A percentile compares a stretch with the other conserved stretches of the same genome.
Conservation (phyloP, 176 grass and related monocot species). For the Phragmites australis region DNA sequence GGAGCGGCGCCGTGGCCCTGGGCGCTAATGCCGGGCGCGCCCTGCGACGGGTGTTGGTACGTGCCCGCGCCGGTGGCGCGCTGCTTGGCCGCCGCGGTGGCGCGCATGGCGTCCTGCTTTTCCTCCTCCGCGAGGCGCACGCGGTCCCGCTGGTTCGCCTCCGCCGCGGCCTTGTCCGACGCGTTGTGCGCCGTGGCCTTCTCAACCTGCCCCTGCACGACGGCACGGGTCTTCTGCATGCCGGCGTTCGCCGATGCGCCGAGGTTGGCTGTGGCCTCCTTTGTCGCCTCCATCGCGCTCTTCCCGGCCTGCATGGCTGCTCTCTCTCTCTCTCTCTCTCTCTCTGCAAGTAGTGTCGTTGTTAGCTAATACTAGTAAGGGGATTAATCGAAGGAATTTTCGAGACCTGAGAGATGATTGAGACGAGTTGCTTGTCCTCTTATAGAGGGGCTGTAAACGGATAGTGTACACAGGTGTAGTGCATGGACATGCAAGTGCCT, state of each 20-base stretch:
- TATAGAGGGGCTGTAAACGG: too few relatives aligned
- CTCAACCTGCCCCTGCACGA: conserved; percentile 33
- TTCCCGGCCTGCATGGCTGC: conserved; percentile 44
- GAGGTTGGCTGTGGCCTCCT: conserved; percentile 50
- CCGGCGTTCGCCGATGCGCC: conserved; percentile 45
- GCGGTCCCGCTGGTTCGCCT: conserved; percentile 15
- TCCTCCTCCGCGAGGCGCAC: conserved; percentile 31
- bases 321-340: neutral
- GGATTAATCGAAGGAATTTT: too few relatives aligned
- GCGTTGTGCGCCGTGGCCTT: conserved; percentile 39
- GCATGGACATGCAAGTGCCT: too few relatives aligned
- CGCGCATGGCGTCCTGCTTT: conserved; percentile 27
- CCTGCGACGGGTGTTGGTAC: conserved; percentile 36
- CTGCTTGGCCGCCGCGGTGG: conserved; percentile 39
- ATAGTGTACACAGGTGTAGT: too few relatives aligned
- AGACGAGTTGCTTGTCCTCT: too few relatives aligned
- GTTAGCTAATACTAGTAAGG: too few relatives aligned
- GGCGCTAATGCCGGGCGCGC: conserved; percentile 26
- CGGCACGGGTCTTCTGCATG: conserved; percentile 45
- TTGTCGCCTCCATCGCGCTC: conserved; percentile 44
- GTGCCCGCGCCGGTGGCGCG: neutral
- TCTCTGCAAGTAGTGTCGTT: too few relatives aligned
- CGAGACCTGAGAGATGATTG: too few relatives aligned
- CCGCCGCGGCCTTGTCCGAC: conserved; percentile 20
- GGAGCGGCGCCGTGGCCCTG: neutral